Conservation (phyloP, 257 asterid species). For the Solanum corneliomulleri region DNA sequence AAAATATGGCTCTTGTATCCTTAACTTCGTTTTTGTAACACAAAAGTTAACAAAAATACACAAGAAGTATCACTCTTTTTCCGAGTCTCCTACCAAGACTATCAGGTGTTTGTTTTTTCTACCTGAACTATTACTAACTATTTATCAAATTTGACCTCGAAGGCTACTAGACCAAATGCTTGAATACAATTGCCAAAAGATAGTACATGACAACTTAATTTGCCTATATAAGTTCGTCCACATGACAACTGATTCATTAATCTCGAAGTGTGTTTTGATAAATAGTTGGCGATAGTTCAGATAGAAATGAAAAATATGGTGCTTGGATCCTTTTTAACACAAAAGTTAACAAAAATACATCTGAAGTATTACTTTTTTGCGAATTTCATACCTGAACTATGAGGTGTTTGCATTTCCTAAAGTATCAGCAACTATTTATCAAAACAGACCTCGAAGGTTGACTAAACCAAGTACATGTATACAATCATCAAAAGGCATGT, state of each 20-base stretch:
- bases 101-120: neutral
- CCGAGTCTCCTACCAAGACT: neutral
- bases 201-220: neutral
- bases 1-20: neutral
- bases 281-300: neutral
- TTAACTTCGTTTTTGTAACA: neutral
- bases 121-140: neutral
- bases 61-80: neutral
- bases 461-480: neutral
- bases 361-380: no score
- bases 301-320: no score
- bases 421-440: neutral
- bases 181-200: neutral
- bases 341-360: no score
- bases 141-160: neutral
- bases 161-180: neutral
- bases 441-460: neutral
- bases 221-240: neutral
- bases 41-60: neutral
- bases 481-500: rapidly evolving
- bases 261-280: neutral
- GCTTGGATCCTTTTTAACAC: no score
- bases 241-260: neutral
- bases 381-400: no score
- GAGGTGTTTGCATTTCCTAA: no score